Conservation (phyloP, 116 monocot species). For the Phalaenopsis hybrid region DNA sequence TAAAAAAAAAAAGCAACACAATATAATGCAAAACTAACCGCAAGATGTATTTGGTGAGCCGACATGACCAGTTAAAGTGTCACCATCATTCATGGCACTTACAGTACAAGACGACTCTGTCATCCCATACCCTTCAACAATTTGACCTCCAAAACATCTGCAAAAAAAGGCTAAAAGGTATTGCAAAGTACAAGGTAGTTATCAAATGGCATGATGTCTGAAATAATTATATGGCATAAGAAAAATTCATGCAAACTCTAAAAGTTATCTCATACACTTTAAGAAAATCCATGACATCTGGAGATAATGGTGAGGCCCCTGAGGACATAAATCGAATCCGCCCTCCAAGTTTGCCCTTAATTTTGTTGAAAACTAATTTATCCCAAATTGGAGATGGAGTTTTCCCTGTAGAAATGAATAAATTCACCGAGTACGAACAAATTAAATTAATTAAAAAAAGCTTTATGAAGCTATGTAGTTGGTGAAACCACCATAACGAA, state of each 20-base stretch:
- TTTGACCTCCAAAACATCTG: slow-evolving; percentile 82
- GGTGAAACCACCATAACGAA: not conserved
- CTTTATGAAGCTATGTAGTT: not conserved
- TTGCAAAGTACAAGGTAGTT: not conserved
- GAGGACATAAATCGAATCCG: slow-evolving; percentile 86
- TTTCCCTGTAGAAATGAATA: slow-evolving; percentile 38
- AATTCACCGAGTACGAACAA: not conserved
- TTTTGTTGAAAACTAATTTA: slow-evolving; percentile 92
- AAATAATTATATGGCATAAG: not conserved
- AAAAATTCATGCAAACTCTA: not conserved
- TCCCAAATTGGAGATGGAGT: slow-evolving; percentile 93
- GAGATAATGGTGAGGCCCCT: slow-evolving; percentile 92
- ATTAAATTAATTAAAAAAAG: not conserved
- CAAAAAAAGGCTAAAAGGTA: slow-evolving; percentile 9
- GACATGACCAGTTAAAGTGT: slow-evolving; percentile 77
- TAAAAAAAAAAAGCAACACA: not conserved
- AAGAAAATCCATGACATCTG: slow-evolving; percentile 88
- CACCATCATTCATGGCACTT: slow-evolving; percentile 55
- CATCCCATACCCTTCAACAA: slow-evolving; percentile 99
- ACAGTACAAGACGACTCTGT: slow-evolving; percentile 91
- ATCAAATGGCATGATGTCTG: not conserved
- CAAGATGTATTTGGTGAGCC: slow-evolving; percentile 78
- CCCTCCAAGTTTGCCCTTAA: slow-evolving; percentile 89
- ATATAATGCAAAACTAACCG: slow-evolving; percentile 39
- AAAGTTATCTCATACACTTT: slow-evolving; percentile 63